Conservation (phyloP, 2,329 filamentous ascomycete genomes). For the Grosmannia huntii region DNA sequence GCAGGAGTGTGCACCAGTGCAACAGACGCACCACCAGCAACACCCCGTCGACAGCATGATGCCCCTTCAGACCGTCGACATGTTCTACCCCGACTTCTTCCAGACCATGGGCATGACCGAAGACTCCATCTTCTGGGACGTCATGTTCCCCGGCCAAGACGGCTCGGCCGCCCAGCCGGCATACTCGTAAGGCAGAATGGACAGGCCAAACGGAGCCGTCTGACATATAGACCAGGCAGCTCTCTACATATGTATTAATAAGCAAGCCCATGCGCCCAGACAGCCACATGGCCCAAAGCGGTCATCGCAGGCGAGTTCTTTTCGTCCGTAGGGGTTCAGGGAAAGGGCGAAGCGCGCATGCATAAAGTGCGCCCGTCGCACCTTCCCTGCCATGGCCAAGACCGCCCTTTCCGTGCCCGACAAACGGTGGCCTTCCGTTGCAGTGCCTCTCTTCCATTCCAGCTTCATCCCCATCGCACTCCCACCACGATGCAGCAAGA, state of each 20-base stretch:
- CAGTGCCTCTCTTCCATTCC: too few species aligned
- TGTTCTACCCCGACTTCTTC: conserved; percentile 3
- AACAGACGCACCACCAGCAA: background rate
- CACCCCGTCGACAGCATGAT: background rate
- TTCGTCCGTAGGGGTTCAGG: too few species aligned
- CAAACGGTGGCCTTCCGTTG: too few species aligned
- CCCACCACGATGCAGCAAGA: background rate
- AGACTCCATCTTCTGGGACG: conserved; percentile 8
- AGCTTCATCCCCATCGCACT: too few species aligned
- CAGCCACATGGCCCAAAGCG: background rate
- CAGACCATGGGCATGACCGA: conserved; percentile 6
- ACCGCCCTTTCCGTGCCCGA: too few species aligned
- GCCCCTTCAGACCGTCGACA: background rate
- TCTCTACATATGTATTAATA: background rate
- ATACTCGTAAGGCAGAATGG: background rate
- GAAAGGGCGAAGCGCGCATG: too few species aligned
- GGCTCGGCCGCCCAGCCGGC: background rate
- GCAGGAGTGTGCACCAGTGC: background rate
- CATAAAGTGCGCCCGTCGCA: too few species aligned
- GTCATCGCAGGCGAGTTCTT: background rate
- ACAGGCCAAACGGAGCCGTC: background rate
- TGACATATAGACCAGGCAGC: background rate
- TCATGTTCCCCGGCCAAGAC: conserved; percentile 1
- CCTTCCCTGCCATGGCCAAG: too few species aligned
- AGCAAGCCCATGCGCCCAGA: background rate